Base-by-base conservation (phyloP, 164 flowering plant genomes). In the Chimonanthus salicifolius region DNA sequence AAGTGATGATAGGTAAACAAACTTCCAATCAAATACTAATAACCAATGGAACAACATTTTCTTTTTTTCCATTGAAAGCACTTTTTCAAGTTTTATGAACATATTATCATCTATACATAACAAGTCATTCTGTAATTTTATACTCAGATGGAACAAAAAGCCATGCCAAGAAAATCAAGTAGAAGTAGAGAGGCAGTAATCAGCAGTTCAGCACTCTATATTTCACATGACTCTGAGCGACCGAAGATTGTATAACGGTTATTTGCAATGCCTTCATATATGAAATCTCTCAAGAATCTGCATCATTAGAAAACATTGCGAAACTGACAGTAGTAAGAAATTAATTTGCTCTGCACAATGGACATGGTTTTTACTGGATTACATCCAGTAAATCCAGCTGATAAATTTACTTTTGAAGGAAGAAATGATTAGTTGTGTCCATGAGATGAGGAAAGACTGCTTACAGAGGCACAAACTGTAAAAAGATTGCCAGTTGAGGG, bases 381-480 rank as follows among this genome's bases (percentile, higher is more conserved):
- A 13, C 4, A 11, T 54, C 60, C 60, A 54, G 60, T 54, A 13
- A 3, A 10, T 9, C 10, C 60, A 54, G 13, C 70, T 16, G 49
- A 67, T 43, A 46, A 6, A 11, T 10, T 45, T 45, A 45, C 49
- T 7, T n/a, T 45, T 15, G 54, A 15, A 20, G 20, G 16, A 20
- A 68, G 71, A 47, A 16, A 68, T 21, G 33, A 13, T 47, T 4
- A 49, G 45, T 4, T 48, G 44, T 20, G 18, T 7, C n/a, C 10
- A 16, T 48, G 20, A 47, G 11, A 0, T 18, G 68, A 62, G 46
- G 54, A 50, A 46, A 44, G 58, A 49, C 43, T 50, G 43, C 97
- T 90, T 84, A 95, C 98, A 87, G 72, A 49, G 99, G 99, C 18
- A 90, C 83, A 77, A 95, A 86, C 72, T 87, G 87, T 45, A 95